Percentiles rank a stretch among this genome's conserved stretches.
Evolutionary conservation across 148 eudicot genomes (phyloP).

Genomic region (Diospyros kaki): DNA sequence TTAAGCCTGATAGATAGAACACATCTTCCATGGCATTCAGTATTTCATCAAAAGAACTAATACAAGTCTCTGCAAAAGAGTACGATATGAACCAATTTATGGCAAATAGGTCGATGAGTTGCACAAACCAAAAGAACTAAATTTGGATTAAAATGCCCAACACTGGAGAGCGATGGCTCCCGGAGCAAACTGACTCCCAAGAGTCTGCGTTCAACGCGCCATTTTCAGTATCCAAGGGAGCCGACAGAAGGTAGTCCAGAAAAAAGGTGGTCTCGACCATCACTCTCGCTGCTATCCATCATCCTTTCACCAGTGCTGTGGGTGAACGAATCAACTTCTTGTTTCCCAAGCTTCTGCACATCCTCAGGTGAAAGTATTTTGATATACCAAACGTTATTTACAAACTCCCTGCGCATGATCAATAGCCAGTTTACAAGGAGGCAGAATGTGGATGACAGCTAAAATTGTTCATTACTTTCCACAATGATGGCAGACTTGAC

Average conservation of each 20-base stretch:
- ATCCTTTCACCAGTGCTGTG: constrained; percentile 25
- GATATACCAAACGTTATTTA: constrained; percentile 91
- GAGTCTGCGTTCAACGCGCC: not conserved
- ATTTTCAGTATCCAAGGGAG: constrained; percentile 34
- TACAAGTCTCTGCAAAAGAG: not conserved
- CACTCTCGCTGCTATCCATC: constrained; percentile 23
- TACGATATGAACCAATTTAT: too few species aligned
- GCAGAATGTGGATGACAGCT: too few species aligned
- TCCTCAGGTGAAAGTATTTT: constrained; percentile 98
- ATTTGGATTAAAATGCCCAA: not conserved
- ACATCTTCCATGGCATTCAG: not conserved
- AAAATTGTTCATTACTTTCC: too few species aligned
- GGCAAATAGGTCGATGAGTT: too few species aligned
- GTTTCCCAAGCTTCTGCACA: constrained; percentile 67
- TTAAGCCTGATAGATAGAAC: not conserved
- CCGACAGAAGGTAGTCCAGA: constrained; percentile 44
- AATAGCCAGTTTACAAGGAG: too few species aligned
- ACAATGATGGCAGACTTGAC: too few species aligned
- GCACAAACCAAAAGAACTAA: not conserved
- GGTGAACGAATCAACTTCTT: constrained; percentile 43
- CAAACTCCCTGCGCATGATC: constrained; percentile 64
- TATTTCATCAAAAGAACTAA: constrained; percentile 1
- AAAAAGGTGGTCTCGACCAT: constrained; percentile 28
- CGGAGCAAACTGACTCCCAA: not conserved
- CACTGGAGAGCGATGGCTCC: not conserved